phyloP scores from a whole-genome alignment of 108 stramenopile genomes.

The Nannochloropsis gaditana region DNA sequence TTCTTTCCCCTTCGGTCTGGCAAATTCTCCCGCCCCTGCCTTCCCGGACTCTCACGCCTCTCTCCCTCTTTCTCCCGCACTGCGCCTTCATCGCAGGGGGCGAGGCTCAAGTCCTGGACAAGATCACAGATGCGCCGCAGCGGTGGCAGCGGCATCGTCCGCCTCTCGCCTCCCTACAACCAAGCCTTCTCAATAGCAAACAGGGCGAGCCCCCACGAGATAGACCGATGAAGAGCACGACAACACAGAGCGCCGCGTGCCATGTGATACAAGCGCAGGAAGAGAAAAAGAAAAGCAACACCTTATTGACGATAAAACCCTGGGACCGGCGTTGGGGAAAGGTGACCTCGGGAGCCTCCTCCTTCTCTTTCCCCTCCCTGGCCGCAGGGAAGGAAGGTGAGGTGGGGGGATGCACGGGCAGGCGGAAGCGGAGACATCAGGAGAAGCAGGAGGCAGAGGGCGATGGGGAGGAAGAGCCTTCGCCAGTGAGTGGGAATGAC shows the following conservation, averaged over 20 bases:
- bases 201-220: slow-evolving; percentile 75
- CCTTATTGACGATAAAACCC: no score
- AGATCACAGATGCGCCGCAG: no score
- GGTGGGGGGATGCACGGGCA: no score
- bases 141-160: background rate
- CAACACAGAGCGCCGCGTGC: background rate
- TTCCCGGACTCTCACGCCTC: background rate
- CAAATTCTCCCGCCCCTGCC: no score
- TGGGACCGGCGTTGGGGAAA: no score
- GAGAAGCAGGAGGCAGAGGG: background rate
- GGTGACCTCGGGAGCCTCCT: no score
- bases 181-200: slow-evolving; percentile 54
- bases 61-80: background rate
- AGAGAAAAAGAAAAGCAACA: no score
- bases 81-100: background rate
- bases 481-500: background rate
- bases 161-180: background rate
- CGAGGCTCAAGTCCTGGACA: no score
- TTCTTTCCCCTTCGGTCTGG: background rate
- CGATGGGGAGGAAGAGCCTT: background rate
- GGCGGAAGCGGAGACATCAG: no score
- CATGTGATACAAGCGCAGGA: no score
- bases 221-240: slow-evolving; percentile 27
- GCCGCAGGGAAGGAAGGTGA: no score
- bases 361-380: no score